phyloP scores from a whole-genome alignment of 225 moss, liverwort and hornwort genomes.

The Asterella californica region DNA sequence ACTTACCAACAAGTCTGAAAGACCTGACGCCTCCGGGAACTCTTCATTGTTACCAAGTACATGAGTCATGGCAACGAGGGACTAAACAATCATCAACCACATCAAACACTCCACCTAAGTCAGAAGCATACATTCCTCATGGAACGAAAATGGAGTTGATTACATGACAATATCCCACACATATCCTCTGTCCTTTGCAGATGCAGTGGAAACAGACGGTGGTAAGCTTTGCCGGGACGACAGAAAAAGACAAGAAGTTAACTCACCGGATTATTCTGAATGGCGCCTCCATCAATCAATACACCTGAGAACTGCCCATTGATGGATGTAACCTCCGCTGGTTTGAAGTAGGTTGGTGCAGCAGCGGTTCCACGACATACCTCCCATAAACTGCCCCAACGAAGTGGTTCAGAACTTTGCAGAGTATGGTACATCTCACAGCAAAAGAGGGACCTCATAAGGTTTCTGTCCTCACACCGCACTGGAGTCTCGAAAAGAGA shows the following conservation, averaged over 20 bases:
- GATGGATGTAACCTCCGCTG: conserved; percentile 70
- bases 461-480: neutral
- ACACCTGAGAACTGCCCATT: conserved; percentile 65
- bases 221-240: neutral
- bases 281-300: conserved; percentile 89
- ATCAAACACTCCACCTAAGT: neutral
- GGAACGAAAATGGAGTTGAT: neutral
- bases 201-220: neutral
- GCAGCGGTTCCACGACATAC: conserved; percentile 88
- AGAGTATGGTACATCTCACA: neutral
- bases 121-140: neutral
- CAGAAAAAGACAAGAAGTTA: neutral
- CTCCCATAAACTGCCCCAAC: conserved; percentile 73
- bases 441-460: neutral
- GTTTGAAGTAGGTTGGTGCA: conserved; percentile 87
- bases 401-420: neutral
- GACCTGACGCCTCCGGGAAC: conserved; percentile 66
- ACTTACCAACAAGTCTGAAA: conserved; percentile 72
- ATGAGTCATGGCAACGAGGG: conserved; percentile 88
- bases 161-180: neutral
- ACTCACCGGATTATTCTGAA: conserved; percentile 93
- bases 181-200: neutral
- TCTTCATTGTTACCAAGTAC: conserved; percentile 84
- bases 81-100: conserved; percentile 33
- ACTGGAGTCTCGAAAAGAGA: neutral